Percentiles rank a stretch among this genome's conserved stretches.
Evolutionary conservation across 805 yeast species (phyloP).

Genomic region (Yarrowia sp.): DNA sequence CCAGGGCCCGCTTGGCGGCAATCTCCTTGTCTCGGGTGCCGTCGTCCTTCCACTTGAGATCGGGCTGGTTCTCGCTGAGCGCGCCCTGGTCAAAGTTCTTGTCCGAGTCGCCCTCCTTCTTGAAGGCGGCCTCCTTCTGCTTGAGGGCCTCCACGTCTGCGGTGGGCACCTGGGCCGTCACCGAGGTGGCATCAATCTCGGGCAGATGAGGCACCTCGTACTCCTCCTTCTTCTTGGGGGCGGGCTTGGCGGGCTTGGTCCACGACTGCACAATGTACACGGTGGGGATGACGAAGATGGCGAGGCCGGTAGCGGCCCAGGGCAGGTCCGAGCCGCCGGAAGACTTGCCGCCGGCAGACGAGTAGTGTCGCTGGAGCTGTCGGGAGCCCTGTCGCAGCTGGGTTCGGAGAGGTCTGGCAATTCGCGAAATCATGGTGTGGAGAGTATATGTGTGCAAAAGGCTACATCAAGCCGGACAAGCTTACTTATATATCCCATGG

Average conservation of each 20-base stretch:
- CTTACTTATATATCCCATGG: constrained; percentile 8
- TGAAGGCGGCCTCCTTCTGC: constrained; percentile 16
- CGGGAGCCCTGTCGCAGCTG: constrained; percentile 12
- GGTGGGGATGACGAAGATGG: constrained; percentile 10
- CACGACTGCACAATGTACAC: constrained; percentile 36
- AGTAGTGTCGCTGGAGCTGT: constrained; percentile 13
- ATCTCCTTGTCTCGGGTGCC: constrained; percentile 4
- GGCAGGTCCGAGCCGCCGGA: constrained; percentile 1
- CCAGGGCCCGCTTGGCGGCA: constrained; percentile 9
- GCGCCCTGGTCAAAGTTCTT: constrained; percentile 10
- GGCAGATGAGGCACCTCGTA: constrained; percentile 21
- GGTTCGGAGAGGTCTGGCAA: constrained; percentile 34
- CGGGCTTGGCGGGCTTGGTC: constrained; percentile 1
- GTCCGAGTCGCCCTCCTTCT: constrained; percentile 14
- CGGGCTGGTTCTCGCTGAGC: constrained; percentile 14
- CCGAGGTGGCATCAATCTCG: constrained; percentile 1
- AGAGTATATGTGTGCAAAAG: neutral
- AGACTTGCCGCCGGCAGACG: neutral
- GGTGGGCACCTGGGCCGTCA: constrained; percentile 2
- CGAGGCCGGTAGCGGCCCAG: constrained; percentile 7
- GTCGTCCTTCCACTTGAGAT: constrained; percentile 12
- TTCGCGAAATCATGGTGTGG: constrained; percentile 16
- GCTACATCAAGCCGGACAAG: neutral
- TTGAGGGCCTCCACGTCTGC: neutral
- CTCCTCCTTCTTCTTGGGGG: constrained; percentile 20